Conservation (phyloP, 352 stramenopile species). For the Pythium grandisporangium region DNA sequence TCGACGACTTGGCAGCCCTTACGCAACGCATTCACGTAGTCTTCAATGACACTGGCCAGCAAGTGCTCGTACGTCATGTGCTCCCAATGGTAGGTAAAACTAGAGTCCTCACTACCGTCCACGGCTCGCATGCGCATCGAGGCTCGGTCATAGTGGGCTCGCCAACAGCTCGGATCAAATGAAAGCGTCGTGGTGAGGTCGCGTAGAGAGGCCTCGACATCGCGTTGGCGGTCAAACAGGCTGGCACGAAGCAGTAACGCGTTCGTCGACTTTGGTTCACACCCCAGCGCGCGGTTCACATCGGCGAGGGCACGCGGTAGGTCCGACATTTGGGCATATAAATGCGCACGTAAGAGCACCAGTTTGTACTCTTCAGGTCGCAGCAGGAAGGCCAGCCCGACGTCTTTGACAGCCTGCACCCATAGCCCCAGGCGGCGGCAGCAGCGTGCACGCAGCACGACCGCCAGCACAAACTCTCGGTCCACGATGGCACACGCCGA, state of each 20-base stretch:
- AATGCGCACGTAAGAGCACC: slow-evolving; percentile 39
- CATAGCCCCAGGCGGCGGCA: slow-evolving; percentile 64
- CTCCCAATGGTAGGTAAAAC: slow-evolving; percentile 55
- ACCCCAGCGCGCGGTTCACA: slow-evolving; percentile 39
- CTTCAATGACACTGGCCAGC: slow-evolving; percentile 53
- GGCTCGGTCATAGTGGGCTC: slow-evolving; percentile 71
- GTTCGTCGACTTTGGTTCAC: slow-evolving; percentile 59
- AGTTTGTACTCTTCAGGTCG: slow-evolving; percentile 45
- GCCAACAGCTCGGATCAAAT: slow-evolving; percentile 60
- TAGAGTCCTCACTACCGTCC: slow-evolving; percentile 43
- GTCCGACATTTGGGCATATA: slow-evolving; percentile 48
- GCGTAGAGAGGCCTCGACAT: slow-evolving; percentile 39
- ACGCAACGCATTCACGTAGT: slow-evolving; percentile 62
- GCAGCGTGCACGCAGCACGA: slow-evolving; percentile 53
- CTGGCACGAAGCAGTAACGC: slow-evolving; percentile 57
- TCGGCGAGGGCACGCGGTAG: slow-evolving; percentile 43
- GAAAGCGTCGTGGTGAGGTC: slow-evolving; percentile 51
- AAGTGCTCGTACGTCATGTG: slow-evolving; percentile 59
- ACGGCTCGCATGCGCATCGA: slow-evolving; percentile 55
- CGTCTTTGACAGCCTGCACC: slow-evolving; percentile 62
- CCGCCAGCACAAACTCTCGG: slow-evolving; percentile 41
- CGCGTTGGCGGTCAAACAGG: slow-evolving; percentile 40
- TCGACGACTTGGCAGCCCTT: slow-evolving; percentile 67
- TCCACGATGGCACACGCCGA: slow-evolving; percentile 65
- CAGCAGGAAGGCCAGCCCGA: slow-evolving; percentile 37